Evolutionary conservation across 2,329 filamentous ascomycete species (phyloP).

Genomic region (Alternaria tenuissima): DNA sequence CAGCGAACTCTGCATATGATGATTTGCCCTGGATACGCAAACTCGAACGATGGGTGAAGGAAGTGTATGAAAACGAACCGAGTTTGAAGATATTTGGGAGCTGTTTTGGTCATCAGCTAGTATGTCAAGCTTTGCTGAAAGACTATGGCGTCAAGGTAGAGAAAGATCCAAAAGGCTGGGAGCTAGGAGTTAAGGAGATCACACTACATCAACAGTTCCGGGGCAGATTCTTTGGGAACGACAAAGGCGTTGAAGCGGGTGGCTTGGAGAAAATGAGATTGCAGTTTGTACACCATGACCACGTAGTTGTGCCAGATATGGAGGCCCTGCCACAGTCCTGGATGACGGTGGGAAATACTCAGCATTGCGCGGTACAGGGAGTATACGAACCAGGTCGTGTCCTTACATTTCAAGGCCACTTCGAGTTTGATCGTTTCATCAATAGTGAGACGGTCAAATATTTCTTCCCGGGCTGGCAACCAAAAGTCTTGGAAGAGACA

Average conservation of each 20-base stretch:
- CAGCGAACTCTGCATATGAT: conserved; percentile 44
- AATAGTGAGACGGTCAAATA: conserved; percentile 51
- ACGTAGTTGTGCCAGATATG: conserved; percentile 32
- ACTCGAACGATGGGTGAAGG: conserved; percentile 41
- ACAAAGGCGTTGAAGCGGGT: neutral
- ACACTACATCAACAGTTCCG: conserved; percentile 26
- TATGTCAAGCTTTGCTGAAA: conserved; percentile 51
- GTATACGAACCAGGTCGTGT: conserved; percentile 51
- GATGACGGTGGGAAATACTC: conserved; percentile 33
- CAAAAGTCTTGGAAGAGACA: conserved; percentile 25
- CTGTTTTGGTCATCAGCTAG: conserved; percentile 56
- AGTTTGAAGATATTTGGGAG: conserved; percentile 54
- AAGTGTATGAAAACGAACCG: conserved; percentile 41
- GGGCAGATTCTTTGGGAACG: neutral
- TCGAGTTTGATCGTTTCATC: conserved; percentile 55
- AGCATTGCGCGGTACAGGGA: conserved; percentile 52
- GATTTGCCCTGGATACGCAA: conserved; percentile 35
- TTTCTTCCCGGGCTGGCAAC: conserved; percentile 43
- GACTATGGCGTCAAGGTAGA: conserved; percentile 37
- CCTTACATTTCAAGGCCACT: conserved; percentile 55
- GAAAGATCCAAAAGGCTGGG: conserved; percentile 37
- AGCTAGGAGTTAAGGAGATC: conserved; percentile 39
- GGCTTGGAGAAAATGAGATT: conserved; percentile 31
- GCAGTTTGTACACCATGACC: conserved; percentile 53
- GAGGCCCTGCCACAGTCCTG: conserved; percentile 28